Evolutionary conservation across 805 yeast species (phyloP), one percentile per base, ranked within the genome.

Genomic region (Tetrapisispora nanseiensis): DNA sequence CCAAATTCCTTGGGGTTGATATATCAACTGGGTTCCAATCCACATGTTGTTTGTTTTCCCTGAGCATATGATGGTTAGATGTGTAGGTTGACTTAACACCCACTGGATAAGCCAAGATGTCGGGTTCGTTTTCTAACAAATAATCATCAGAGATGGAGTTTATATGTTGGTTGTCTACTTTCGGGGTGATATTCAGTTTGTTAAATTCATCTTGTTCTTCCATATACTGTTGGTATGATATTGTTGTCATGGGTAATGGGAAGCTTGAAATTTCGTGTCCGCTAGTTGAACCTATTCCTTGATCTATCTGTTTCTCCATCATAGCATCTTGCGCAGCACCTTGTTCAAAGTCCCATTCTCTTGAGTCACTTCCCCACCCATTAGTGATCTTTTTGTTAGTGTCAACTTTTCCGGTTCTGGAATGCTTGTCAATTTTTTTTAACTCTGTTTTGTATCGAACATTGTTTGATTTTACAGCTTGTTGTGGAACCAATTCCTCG

Each of bases 281-380:
- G 45, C 65, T 72, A 40, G 57, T 66, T 59, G 70, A 69, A 41
- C 59, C 63, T 46, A 72, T 80, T 52, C 75, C 82, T 48, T 18
- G 8, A 46, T 75, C 82, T 51, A 75, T 82, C 48, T 35, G 45
- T n/a, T 56, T 52, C 66, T 79, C 86, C 53, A 75, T 84, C 52
- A 71, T 82, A 63, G 73, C 78, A 73, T 80, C 84, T 62, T 70
- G 72, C 60, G 71, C 56, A 49, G 76, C 80, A 50, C 75, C 79
- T 47, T 55, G 55, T 65, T 78, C 85, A 52, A 72, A 82, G 52
- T 73, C 82, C 61, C 70, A 73, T 73, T 78, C 83, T 63, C 72
- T 75, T 55, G 69, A 69, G 67, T 81, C 77, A 62, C 80, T 85
- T 61, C 95, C 95, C 90, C 95, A 86, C 51, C 87, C 89, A 69